Percentiles rank a stretch among this genome's conserved stretches.
Evolutionary conservation across 1,284 basidiomycete species (phyloP).

Genomic region (Vanrija sp.): DNA sequence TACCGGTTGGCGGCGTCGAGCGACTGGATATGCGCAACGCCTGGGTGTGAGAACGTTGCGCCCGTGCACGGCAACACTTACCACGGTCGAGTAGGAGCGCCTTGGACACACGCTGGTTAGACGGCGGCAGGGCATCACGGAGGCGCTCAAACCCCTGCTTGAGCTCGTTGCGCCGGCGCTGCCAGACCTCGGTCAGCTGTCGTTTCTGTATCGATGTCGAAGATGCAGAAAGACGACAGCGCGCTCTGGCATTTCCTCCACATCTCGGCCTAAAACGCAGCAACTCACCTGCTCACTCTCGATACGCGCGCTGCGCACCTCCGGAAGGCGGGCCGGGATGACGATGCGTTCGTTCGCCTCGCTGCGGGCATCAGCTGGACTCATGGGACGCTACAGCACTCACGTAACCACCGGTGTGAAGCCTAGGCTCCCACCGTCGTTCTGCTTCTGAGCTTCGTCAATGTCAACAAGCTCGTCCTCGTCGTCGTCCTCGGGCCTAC

Average conservation of each 20-base stretch:
- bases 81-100: slow-evolving; percentile 78
- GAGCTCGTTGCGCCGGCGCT: slow-evolving; percentile 79
- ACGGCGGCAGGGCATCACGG: slow-evolving; percentile 75
- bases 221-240: background rate
- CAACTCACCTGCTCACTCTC: slow-evolving; percentile 40
- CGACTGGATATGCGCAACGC: slow-evolving; percentile 30
- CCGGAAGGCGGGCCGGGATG: slow-evolving; percentile 19
- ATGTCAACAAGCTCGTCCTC: background rate
- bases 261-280: no score
- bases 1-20: slow-evolving; percentile 27
- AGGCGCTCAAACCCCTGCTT: slow-evolving; percentile 78
- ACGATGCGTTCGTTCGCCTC: slow-evolving; percentile 12
- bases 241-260: background rate
- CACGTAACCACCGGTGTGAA: slow-evolving; percentile 1
- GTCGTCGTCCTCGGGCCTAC: background rate
- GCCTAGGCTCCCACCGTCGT: slow-evolving; percentile 1
- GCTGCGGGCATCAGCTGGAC: background rate
- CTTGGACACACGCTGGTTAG: slow-evolving; percentile 84
- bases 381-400: background rate
- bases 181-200: slow-evolving; percentile 73
- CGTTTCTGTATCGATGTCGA: background rate
- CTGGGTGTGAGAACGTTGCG: slow-evolving; percentile 6
- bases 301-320: slow-evolving; percentile 31
- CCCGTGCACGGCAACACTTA: slow-evolving; percentile 45
- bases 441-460: background rate